Conservation (phyloP, 129 eudicot genomes). For the Pittosporum tobira region DNA sequence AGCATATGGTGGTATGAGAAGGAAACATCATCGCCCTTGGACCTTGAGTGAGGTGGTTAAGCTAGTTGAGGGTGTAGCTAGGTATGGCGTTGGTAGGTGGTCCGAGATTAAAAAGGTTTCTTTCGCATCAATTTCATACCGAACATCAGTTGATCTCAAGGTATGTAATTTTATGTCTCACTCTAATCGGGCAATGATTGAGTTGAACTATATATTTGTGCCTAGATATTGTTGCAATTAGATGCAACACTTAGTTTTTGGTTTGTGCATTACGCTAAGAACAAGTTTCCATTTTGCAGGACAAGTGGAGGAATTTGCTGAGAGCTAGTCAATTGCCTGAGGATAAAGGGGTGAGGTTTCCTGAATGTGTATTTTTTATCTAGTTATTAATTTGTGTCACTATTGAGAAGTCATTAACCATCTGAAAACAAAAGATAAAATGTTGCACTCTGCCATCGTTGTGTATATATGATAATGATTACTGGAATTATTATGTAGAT, state of each 20-base stretch:
- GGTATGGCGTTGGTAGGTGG: constrained; percentile 97
- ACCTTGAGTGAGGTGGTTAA: constrained; percentile 81
- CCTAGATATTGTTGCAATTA: constrained; percentile 3
- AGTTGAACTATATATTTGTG: background rate
- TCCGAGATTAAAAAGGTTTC: constrained; percentile 87
- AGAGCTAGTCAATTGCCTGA: constrained; percentile 82
- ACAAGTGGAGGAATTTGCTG: constrained; percentile 96
- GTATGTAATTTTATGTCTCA: constrained; percentile 20
- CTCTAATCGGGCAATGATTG: background rate
- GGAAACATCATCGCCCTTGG: constrained; percentile 99
- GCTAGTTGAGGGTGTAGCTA: constrained; percentile 89
- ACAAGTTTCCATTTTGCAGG: constrained; percentile 40
- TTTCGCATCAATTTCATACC: constrained; percentile 76
- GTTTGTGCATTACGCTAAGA: background rate
- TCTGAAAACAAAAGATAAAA: background rate
- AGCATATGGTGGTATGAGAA: constrained; percentile 73
- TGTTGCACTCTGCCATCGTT: constrained; percentile 1
- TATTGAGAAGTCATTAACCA: background rate
- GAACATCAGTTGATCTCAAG: constrained; percentile 97
- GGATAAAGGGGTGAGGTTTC: constrained; percentile 66
- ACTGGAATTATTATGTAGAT: constrained; percentile 23
- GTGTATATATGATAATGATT: background rate
- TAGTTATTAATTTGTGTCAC: background rate
- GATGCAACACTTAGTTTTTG: background rate
- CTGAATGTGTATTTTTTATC: background rate